These are phyloP conservation scores for Cercospora janseana DNA, from an alignment of 2,329 filamentous ascomycete genomes.

Conservation along the genomic window DNA sequence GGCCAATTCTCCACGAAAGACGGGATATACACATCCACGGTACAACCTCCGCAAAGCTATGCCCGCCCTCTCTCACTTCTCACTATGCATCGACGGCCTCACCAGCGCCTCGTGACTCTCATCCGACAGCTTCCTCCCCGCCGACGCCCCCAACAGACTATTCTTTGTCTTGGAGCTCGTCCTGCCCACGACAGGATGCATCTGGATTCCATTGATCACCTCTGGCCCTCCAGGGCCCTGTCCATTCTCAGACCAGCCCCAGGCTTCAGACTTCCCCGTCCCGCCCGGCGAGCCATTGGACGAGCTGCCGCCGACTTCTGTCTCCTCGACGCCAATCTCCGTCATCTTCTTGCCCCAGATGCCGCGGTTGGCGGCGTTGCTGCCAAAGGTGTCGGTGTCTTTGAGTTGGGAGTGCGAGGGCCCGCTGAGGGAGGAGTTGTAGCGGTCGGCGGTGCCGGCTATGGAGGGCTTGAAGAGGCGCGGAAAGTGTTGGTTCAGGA, in stretches of 20 bases:
- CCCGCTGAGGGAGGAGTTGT: not conserved
- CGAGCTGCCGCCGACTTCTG: slow-evolving; percentile 7
- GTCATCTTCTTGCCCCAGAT: slow-evolving; percentile 1
- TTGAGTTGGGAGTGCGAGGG: not conserved
- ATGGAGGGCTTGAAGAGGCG: not conserved
- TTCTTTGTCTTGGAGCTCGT: not conserved
- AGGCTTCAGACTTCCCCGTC: not conserved
- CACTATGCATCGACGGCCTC: not conserved
- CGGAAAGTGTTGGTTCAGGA: slow-evolving; percentile 3
- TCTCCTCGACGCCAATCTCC: not conserved
- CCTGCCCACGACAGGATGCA: slow-evolving; percentile 6
- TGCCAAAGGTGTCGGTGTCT: not conserved
- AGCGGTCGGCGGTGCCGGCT: not conserved
- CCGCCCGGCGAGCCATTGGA: too few species aligned
- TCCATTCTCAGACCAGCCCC: slow-evolving; percentile 1
- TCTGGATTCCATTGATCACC: too few species aligned
- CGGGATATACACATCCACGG: too few species aligned
- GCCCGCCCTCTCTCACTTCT: not conserved
- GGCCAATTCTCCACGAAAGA: not conserved
- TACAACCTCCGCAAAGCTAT: not conserved
- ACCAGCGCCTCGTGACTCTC: slow-evolving; percentile 7
- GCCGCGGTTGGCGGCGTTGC: not conserved
- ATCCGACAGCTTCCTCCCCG: not conserved
- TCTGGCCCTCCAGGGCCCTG: not conserved
- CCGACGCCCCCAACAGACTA: too few species aligned